Conservation (phyloP, 331 rosid genomes). For the Stylosanthes scabra region DNA sequence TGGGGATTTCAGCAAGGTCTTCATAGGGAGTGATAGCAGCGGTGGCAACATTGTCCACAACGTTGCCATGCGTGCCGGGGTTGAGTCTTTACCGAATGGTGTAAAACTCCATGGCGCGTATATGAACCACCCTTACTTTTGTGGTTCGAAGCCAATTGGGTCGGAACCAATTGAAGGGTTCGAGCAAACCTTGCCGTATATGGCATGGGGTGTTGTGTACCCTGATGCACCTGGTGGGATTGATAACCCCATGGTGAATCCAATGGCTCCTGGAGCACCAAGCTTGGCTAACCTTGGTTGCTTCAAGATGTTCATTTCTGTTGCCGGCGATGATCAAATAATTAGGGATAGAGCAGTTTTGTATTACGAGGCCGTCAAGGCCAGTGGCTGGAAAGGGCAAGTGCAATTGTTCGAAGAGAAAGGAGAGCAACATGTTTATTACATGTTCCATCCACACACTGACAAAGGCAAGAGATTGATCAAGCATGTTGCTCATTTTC, state of each 20-base stretch:
- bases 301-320: conserved; percentile 45
- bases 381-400: conserved; percentile 54
- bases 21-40: conserved; percentile 52
- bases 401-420: conserved; percentile 44
- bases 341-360: conserved; percentile 42
- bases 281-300: conserved; percentile 55
- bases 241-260: conserved; percentile 57
- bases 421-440: conserved; percentile 36
- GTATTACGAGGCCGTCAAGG: conserved; percentile 44
- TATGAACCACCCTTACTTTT: conserved; percentile 51
- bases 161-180: conserved; percentile 35
- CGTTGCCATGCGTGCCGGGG: conserved; percentile 41
- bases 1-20: conserved; percentile 31
- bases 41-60: conserved; percentile 53
- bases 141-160: conserved; percentile 44
- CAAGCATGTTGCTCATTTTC: conserved; percentile 12
- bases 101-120: conserved; percentile 28
- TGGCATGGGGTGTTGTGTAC: conserved; percentile 38
- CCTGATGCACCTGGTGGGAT: conserved; percentile 52
- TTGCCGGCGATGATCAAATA: conserved; percentile 32
- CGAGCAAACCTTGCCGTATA: not conserved
- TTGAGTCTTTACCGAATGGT: conserved; percentile 42
- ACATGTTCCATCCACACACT: not conserved
- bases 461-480: not conserved
- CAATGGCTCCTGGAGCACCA: conserved; percentile 44